Percentiles rank a stretch among this genome's conserved stretches.
Evolutionary conservation across 192 early-diverging fungal genomes (phyloP).

Genomic region (Umbelopsis vinacea): DNA sequence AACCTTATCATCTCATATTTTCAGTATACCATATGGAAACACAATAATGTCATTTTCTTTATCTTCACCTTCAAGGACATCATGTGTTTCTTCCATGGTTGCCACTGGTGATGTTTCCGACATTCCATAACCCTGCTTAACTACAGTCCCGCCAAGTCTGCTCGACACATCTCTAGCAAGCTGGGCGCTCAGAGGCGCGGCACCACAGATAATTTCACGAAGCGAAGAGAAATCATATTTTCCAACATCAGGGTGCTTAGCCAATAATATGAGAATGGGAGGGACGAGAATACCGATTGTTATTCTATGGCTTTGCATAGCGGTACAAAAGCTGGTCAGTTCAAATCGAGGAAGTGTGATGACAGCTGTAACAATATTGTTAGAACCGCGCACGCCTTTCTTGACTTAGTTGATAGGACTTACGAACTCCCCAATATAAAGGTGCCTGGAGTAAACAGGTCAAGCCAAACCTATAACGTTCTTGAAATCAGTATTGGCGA

Average conservation of each 20-base stretch:
- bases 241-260: constrained; percentile 66
- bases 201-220: constrained; percentile 56
- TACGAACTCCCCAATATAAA: constrained; percentile 30
- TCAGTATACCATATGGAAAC: background rate
- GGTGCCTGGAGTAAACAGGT: constrained; percentile 13
- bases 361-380: constrained; percentile 25
- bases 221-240: constrained; percentile 66
- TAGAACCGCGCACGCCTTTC: background rate
- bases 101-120: constrained; percentile 69
- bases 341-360: constrained; percentile 71
- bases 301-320: constrained; percentile 78
- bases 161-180: constrained; percentile 42
- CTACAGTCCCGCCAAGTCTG: constrained; percentile 21
- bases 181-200: constrained; percentile 69
- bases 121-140: constrained; percentile 75
- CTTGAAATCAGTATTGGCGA: background rate
- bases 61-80: constrained; percentile 38
- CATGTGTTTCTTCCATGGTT: constrained; percentile 38
- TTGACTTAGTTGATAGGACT: background rate
- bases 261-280: constrained; percentile 69
- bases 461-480: background rate
- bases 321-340: constrained; percentile 57
- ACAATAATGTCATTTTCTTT: background rate
- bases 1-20: constrained; percentile 37
- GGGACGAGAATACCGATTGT: constrained; percentile 79